Base-by-base conservation (phyloP, 225 moss, liverwort and hornwort species). In the Physcomitrellopsis africana region DNA sequence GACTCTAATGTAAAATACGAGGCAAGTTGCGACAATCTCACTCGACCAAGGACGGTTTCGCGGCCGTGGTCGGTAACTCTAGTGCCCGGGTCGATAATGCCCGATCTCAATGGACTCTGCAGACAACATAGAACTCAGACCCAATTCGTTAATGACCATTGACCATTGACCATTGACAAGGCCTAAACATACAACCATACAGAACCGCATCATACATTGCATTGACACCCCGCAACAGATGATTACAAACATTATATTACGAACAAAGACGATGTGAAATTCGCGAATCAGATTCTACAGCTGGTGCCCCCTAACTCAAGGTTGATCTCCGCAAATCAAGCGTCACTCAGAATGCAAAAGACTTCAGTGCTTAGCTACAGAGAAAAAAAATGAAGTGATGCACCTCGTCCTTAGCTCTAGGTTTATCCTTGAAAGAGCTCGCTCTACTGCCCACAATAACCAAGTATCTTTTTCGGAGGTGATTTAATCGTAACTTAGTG, bases 41-140 rank as follows among this genome's bases (percentile, higher is more conserved):
- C 95, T 57, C 88, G 85, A 72, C 84, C 71, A 74, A 90, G 83
- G 23, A 90, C 74, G 17, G 72, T 79, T 89, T 96, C 96, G 22
- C 96, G 96, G 67, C 96, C 96, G 69, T 86, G 84, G 64, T 96
- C 96, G 16, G 62, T 71, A 18, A 96, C 93, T 59, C 90, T 87
- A 48, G 93, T 96, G 27, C 85, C 85, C 22, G 92, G 89, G 76
- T 92, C 96, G 18, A 96, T 89, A 46, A 82, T 70, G 12, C 96
- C 96, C 47, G 85, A 81, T 67, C 71, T 87, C 48, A 90, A 79
- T 68, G 87, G 84, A 63, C 70, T 81, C 95, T 93, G 84, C 75
- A 20, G 13, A 73, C 29, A 68, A 69, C 32, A 37, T 37, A 37
- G 32, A 37, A 37, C 32, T 7, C 32, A 37, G 32, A 37, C 32